These are phyloP conservation scores for Ascochyta rabiei DNA, from an alignment of 2,329 filamentous ascomycete genomes.

Conservation along the genomic window DNA sequence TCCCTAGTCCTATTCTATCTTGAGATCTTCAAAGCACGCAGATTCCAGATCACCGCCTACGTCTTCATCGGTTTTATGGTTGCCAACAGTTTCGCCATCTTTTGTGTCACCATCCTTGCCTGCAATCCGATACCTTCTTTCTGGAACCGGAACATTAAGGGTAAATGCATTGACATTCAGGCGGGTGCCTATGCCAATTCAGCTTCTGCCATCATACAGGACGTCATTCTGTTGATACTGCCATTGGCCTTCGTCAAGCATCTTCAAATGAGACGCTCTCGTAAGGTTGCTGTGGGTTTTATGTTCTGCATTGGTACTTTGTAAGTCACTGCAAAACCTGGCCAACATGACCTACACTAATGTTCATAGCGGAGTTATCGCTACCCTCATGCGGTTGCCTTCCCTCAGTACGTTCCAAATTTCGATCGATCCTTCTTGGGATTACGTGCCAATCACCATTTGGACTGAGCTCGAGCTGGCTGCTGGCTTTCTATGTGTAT, in stretches of 20 bases:
- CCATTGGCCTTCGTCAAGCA: conserved; percentile 31
- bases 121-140: conserved; percentile 34
- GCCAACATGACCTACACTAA: no score
- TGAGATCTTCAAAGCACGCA: conserved; percentile 32
- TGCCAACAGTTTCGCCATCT: conserved; percentile 23
- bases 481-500: conserved; percentile 22
- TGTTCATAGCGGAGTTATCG: conserved; percentile 26
- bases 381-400: conserved; percentile 31
- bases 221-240: conserved; percentile 32
- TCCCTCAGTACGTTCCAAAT: conserved; percentile 27
- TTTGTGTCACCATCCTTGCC: conserved; percentile 29
- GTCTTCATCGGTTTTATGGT: conserved; percentile 24
- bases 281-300: conserved; percentile 30
- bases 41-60: conserved; percentile 24
- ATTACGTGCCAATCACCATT: conserved; percentile 29
- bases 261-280: conserved; percentile 28
- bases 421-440: conserved; percentile 31
- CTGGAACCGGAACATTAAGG: conserved; percentile 36
- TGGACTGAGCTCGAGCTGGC: conserved; percentile 31
- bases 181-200: conserved; percentile 32
- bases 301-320: conserved; percentile 39
- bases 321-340: neutral
- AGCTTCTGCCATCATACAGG: conserved; percentile 31
- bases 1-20: conserved; percentile 37
- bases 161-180: conserved; percentile 30